Conservation (phyloP, 2,329 filamentous ascomycete species). For the Calonectria henricotiae region DNA sequence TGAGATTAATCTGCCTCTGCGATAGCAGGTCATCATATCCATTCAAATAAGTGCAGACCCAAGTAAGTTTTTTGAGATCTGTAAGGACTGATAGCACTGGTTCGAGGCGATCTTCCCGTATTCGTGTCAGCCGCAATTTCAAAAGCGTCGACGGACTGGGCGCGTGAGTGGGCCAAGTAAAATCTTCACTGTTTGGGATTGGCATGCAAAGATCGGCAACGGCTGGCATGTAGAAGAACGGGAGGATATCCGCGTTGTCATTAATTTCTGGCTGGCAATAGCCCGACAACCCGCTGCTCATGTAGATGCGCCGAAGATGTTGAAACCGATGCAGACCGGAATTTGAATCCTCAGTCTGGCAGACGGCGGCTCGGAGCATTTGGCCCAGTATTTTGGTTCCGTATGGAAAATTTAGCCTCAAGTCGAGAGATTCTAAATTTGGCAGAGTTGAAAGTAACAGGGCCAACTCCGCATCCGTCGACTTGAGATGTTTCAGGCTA, state of each 20-base stretch:
- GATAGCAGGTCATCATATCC: background rate
- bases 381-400: slow-evolving; percentile 1
- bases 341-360: background rate
- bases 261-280: background rate
- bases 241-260: slow-evolving; percentile 14
- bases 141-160: background rate
- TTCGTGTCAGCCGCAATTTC: background rate
- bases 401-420: slow-evolving; percentile 2
- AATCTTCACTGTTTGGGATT: background rate
- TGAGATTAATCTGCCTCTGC: background rate
- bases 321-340: background rate
- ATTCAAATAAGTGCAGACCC: background rate
- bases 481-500: background rate
- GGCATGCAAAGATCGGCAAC: background rate
- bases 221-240: slow-evolving; percentile 12
- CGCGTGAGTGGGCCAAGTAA: background rate
- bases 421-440: background rate
- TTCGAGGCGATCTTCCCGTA: background rate
- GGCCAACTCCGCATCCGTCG: background rate
- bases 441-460: background rate
- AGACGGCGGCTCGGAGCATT: background rate
- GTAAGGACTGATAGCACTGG: background rate
- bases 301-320: background rate
- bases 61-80: background rate
- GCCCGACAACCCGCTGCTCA: background rate